phyloP scores from a whole-genome alignment of 495 filamentous ascomycete genomes.

The Symbiotaphrina buchneri region DNA sequence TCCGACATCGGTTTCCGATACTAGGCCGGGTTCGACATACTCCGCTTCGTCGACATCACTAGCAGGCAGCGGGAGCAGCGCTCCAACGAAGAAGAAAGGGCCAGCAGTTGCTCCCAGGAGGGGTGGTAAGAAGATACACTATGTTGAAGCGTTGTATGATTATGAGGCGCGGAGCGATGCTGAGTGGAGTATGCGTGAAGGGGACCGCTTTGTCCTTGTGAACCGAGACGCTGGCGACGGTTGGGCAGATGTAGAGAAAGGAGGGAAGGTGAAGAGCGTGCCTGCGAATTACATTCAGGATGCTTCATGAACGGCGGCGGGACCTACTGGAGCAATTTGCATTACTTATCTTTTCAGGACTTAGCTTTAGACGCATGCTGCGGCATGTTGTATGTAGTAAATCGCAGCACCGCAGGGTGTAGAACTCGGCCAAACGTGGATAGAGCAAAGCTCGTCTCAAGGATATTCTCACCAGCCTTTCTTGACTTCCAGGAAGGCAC shows the following conservation, averaged over 20 bases:
- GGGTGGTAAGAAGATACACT: constrained; percentile 86
- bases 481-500: too few relatives aligned
- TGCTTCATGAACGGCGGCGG: constrained; percentile 22
- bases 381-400: too few relatives aligned
- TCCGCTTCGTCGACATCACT: constrained; percentile 62
- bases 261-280: constrained; percentile 76
- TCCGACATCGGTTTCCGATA: constrained; percentile 12
- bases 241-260: constrained; percentile 90
- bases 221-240: constrained; percentile 74
- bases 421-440: too few relatives aligned
- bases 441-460: too few relatives aligned
- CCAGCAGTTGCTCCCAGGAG: constrained; percentile 81
- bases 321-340: too few relatives aligned
- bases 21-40: constrained; percentile 40
- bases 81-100: constrained; percentile 57
- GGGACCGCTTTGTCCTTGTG: constrained; percentile 76
- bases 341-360: too few relatives aligned
- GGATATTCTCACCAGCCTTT: too few relatives aligned
- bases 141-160: constrained; percentile 83
- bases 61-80: constrained; percentile 20
- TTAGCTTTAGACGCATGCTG: too few relatives aligned
- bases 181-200: constrained; percentile 77
- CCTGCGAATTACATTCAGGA: constrained; percentile 83
- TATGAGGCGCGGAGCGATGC: constrained; percentile 69
- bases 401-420: too few relatives aligned